phyloP scores from a whole-genome alignment of 345 rosid genomes.

The Ricinus communis region DNA sequence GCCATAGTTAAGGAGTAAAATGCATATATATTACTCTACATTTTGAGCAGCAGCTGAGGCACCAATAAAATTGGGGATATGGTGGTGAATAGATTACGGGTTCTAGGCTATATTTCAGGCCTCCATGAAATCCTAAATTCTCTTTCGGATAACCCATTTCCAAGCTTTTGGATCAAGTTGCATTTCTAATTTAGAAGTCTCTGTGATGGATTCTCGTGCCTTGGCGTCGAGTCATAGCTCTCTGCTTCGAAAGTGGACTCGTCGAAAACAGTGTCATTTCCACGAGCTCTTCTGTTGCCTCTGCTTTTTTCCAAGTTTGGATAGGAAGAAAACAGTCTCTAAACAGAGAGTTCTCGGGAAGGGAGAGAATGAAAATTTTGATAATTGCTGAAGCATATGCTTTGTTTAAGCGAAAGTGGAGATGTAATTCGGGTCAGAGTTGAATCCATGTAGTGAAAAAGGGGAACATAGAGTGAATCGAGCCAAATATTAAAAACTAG shows the following conservation, averaged over 20 bases:
- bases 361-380: neutral
- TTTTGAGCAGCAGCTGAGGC: conserved; percentile 67
- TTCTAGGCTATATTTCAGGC: conserved; percentile 61
- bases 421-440: conserved; percentile 43
- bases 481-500: too few relatives aligned
- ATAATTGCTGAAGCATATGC: too few relatives aligned
- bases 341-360: neutral
- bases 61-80: conserved; percentile 90
- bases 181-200: conserved; percentile 44
- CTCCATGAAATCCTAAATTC: conserved; percentile 89
- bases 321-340: conserved; percentile 2
- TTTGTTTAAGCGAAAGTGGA: conserved; percentile 24
- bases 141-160: conserved; percentile 85
- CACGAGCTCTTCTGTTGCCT: conserved; percentile 7
- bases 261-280: conserved; percentile 39
- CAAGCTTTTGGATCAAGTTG: conserved; percentile 72
- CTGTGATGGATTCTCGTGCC: conserved; percentile 68
- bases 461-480: too few relatives aligned
- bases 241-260: conserved; percentile 63
- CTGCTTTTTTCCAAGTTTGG: conserved; percentile 18
- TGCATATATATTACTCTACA: conserved; percentile 32
- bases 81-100: conserved; percentile 87
- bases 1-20: too few relatives aligned
- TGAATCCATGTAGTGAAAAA: conserved; percentile 35
- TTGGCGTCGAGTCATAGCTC: conserved; percentile 57